These are phyloP conservation scores for Arctium minus DNA, from an alignment of 129 eudicot species.

Conservation along the genomic window DNA sequence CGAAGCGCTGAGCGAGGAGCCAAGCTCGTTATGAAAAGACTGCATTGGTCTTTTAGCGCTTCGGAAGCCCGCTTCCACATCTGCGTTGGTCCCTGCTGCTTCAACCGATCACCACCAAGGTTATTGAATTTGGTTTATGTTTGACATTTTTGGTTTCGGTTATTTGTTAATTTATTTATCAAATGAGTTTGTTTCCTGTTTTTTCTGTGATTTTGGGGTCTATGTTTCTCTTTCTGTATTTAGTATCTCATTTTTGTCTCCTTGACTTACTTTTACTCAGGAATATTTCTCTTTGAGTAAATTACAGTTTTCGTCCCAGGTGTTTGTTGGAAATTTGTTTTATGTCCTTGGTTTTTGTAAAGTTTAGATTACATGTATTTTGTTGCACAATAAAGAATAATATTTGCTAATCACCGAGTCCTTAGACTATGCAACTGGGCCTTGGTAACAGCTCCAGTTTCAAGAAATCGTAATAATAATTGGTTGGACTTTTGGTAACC, in stretches of 20 bases:
- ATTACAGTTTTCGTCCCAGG: not conserved
- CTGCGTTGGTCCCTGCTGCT: conserved; percentile 21
- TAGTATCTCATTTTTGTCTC: not conserved
- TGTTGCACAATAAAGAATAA: too few species aligned
- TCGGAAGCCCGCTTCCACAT: conserved; percentile 58
- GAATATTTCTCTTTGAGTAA: not conserved
- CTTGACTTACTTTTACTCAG: conserved; percentile 9
- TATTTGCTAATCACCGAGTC: too few species aligned
- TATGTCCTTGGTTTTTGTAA: not conserved
- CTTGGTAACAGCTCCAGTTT: too few species aligned
- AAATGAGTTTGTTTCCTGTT: conserved; percentile 4
- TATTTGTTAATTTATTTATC: not conserved
- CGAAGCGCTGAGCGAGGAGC: conserved; percentile 43
- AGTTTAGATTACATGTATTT: too few species aligned
- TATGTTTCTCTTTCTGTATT: conserved; percentile 21
- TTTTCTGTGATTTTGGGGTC: conserved; percentile 25
- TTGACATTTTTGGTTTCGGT: not conserved
- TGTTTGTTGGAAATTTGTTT: not conserved
- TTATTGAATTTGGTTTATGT: conserved; percentile 5
- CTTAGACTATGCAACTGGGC: too few species aligned
- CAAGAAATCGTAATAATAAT: too few species aligned
- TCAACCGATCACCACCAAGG: not conserved
- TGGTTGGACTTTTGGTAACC: too few species aligned
- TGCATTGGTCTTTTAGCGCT: conserved; percentile 56
- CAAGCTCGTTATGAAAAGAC: conserved; percentile 51